Conservation (phyloP, 495 filamentous ascomycete genomes). For the Aspergillus panamensis region DNA sequence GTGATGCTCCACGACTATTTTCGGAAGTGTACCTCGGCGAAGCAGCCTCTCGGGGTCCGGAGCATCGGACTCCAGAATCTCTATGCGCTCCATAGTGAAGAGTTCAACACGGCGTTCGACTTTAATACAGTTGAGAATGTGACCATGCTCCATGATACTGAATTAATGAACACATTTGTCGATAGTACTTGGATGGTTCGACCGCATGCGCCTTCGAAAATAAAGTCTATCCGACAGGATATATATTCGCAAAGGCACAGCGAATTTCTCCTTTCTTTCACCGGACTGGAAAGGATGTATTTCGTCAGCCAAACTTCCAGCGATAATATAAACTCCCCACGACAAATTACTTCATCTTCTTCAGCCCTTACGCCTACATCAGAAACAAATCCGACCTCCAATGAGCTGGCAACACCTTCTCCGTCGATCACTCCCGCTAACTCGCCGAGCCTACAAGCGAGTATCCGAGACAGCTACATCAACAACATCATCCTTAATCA, state of each 20-base stretch:
- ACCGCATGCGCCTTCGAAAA: slow-evolving; percentile 19
- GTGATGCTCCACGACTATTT: slow-evolving; percentile 54
- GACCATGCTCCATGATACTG: slow-evolving; percentile 46
- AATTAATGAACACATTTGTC: slow-evolving; percentile 50
- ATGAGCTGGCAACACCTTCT: slow-evolving; percentile 21
- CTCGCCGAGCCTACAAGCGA: slow-evolving; percentile 23
- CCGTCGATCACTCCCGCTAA: slow-evolving; percentile 30
- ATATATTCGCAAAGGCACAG: slow-evolving; percentile 37
- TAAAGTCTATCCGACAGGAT: slow-evolving; percentile 46
- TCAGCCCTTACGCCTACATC: slow-evolving; percentile 32
- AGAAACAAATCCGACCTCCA: slow-evolving; percentile 18
- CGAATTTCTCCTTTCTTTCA: slow-evolving; percentile 37
- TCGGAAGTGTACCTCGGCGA: slow-evolving; percentile 46
- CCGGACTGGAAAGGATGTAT: slow-evolving; percentile 44
- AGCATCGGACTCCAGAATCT: slow-evolving; percentile 55
- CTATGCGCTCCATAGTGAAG: slow-evolving; percentile 50
- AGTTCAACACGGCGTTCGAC: slow-evolving; percentile 43
- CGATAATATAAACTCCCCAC: slow-evolving; percentile 32
- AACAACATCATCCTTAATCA: slow-evolving; percentile 46
- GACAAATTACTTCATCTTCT: slow-evolving; percentile 18
- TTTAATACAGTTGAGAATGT: slow-evolving; percentile 43
- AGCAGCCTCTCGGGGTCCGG: slow-evolving; percentile 43
- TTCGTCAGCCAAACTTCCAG: slow-evolving; percentile 38
- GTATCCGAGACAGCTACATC: slow-evolving; percentile 44
- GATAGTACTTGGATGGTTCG: slow-evolving; percentile 49